Percentiles rank a stretch among this genome's conserved stretches.
These are phyloP conservation scores for Polytrichum commune DNA, from an alignment of 225 moss, liverwort and hornwort genomes.

Conservation along the genomic window DNA sequence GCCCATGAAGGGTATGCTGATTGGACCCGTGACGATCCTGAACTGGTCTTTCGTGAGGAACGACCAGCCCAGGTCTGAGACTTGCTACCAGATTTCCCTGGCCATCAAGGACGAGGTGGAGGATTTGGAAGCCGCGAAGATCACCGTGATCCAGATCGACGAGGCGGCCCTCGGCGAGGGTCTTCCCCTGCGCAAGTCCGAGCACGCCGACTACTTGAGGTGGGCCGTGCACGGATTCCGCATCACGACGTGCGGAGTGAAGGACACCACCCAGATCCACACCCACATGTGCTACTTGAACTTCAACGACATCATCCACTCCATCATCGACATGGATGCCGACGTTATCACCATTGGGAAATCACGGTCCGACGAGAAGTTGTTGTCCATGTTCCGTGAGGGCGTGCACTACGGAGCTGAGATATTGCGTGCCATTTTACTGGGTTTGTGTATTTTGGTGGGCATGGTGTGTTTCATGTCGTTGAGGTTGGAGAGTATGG, in stretches of 20 bases:
- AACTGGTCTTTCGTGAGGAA: constrained; percentile 81
- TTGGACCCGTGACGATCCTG: constrained; percentile 63
- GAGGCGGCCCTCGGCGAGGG: constrained; percentile 70
- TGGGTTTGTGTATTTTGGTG: too few relatives aligned
- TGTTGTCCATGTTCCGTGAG: constrained; percentile 65
- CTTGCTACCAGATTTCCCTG: constrained; percentile 61
- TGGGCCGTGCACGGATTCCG: constrained; percentile 77
- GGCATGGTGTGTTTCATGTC: too few relatives aligned
- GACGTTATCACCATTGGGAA: constrained; percentile 79
- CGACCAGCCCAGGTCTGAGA: constrained; percentile 61
- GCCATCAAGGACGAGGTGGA: constrained; percentile 79
- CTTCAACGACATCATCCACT: constrained; percentile 71
- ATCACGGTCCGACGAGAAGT: constrained; percentile 70
- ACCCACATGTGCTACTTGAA: constrained; percentile 79
- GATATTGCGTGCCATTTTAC: too few relatives aligned
- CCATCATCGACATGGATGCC: constrained; percentile 80
- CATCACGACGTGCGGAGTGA: constrained; percentile 57
- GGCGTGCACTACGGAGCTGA: too few relatives aligned
- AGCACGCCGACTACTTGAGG: constrained; percentile 61
- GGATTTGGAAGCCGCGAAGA: constrained; percentile 60
- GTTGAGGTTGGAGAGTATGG: too few relatives aligned
- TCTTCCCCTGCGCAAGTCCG: constrained; percentile 56
- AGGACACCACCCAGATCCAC: constrained; percentile 70
- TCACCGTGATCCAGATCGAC: constrained; percentile 69
- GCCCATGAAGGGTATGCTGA: constrained; percentile 78